Evolutionary conservation across 2,329 filamentous ascomycete genomes (phyloP), one percentile per base, ranked within the genome.

Genomic region (Pyrenophora graminea): DNA sequence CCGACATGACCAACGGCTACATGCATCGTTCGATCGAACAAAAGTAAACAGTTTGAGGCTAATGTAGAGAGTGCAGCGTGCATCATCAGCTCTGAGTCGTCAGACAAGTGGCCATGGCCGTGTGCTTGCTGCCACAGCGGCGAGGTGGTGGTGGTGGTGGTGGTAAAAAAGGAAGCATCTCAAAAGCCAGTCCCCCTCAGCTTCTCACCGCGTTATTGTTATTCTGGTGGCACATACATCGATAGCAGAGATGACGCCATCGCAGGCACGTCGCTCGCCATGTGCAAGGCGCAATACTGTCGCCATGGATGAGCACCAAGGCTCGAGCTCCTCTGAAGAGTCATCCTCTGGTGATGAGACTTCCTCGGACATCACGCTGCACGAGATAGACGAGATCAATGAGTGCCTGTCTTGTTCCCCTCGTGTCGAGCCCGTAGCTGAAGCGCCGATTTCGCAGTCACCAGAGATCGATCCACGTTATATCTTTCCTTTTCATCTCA

Each of bases 401-500:
- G 40, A 49, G 37, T 39, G 30, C n/a, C 33, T 33, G 36, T 17
- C 10, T 30, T 30, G 9, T 30, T 13, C 45, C 48, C 9, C 41
- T 44, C 27, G 13, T 18, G 18, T 37, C 37, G 32, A 48, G 7
- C 38, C 45, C 5, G 23, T 58, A 43, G 47, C 25, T 23, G 23
- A 44, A 15, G 36, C 19, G 13, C 31, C 48, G 17, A 34, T 27
- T 18, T 39, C 44, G 30, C 46, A 45, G 17, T 17, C 21, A 19
- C 15, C 48, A 37, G 37, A 55, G 17, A 42, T 19, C 30, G 25
- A 31, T 36, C 6, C 38, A 18, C 32, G 44, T 39, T 18, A 46
- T 8, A 36, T 63, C 42, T 64, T 66, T 45, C 59, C 61, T 2
- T 48, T 65, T 34, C 62, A 68, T 53, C 62, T 67, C 37, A 42